phyloP scores from a whole-genome alignment of 2,329 filamentous ascomycete genomes.

The Sclerotinia trifoliorum region DNA sequence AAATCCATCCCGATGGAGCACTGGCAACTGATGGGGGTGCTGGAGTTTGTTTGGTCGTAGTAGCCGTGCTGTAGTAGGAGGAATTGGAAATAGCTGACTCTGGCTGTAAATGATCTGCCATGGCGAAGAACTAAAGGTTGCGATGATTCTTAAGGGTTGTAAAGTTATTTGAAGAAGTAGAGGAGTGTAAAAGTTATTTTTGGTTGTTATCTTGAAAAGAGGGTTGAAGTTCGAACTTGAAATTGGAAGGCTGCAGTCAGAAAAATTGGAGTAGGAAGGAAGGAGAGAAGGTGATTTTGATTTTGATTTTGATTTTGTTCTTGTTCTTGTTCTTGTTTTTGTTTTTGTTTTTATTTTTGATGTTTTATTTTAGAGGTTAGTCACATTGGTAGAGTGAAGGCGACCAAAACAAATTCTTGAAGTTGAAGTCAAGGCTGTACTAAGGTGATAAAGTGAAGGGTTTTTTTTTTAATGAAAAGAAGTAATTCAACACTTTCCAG shows the following conservation, averaged over 20 bases:
- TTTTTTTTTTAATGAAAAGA: too few relatives aligned
- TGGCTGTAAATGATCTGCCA: conserved; percentile 12
- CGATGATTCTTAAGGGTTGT: not conserved
- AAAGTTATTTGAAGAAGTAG: not conserved
- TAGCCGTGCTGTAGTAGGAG: conserved; percentile 12
- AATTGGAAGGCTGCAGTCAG: not conserved
- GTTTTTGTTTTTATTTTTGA: too few relatives aligned
- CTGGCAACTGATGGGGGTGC: not conserved
- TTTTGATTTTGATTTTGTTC: too few relatives aligned
- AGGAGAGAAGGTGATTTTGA: not conserved
- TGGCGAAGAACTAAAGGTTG: not conserved
- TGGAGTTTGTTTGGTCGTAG: not conserved
- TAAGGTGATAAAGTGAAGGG: not conserved
- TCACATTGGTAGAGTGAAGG: not conserved
- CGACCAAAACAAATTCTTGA: not conserved
- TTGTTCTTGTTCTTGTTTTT: too few relatives aligned
- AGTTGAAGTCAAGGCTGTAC: not conserved
- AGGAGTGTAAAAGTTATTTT: not conserved
- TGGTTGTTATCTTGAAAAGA: not conserved
- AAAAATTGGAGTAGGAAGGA: not conserved
- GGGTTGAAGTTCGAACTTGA: not conserved
- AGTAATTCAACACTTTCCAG: too few relatives aligned
- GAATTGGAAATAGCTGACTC: conserved; percentile 13
- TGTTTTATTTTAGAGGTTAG: not conserved
- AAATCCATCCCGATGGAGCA: conserved; percentile 19